A percentile compares a stretch with the other conserved stretches of the same genome.
Evolutionary conservation across 148 eudicot species (phyloP).

Genomic region (Persicaria tinctoria): DNA sequence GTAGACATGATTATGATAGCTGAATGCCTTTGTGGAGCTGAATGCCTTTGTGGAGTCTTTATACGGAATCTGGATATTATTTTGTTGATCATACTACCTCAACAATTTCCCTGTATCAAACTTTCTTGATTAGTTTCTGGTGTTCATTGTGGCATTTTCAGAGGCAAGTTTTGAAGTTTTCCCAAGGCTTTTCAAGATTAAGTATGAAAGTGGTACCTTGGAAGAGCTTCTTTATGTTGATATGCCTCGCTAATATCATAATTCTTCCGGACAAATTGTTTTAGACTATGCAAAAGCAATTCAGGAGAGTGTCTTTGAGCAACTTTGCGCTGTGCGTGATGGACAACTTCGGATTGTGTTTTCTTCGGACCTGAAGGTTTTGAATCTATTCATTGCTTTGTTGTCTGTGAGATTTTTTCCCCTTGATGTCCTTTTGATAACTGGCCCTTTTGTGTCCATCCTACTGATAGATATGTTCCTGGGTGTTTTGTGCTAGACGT

Average conservation of each 20-base stretch:
- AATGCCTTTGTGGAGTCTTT: neutral
- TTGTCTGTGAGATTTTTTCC: constrained; percentile 6
- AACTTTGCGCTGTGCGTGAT: constrained; percentile 93
- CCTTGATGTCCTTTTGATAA: constrained; percentile 1
- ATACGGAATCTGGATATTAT: neutral
- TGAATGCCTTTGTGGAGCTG: too few species aligned
- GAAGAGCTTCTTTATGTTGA: constrained; percentile 91
- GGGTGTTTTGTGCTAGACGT: constrained; percentile 96
- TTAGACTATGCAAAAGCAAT: constrained; percentile 91
- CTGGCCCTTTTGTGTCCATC: neutral
- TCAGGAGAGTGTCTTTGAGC: constrained; percentile 90
- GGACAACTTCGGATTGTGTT: constrained; percentile 92
- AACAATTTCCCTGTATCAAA: neutral
- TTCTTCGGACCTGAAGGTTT: constrained; percentile 85
- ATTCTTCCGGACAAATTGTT: constrained; percentile 81
- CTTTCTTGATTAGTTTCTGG: neutral
- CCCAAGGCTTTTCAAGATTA: constrained; percentile 90
- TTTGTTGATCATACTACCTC: neutral
- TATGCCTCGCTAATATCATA: constrained; percentile 87
- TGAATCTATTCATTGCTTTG: constrained; percentile 6
- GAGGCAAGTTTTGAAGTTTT: constrained; percentile 97
- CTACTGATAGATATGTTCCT: constrained; percentile 68
- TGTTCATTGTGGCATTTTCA: constrained; percentile 19
- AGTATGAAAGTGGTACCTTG: constrained; percentile 87
- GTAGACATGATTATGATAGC: neutral